Percentiles rank a stretch among this genome's conserved stretches.
phyloP scores from a whole-genome alignment of 1,139 yeast genomes.

The Nakaseomyces uthaithaninus region DNA sequence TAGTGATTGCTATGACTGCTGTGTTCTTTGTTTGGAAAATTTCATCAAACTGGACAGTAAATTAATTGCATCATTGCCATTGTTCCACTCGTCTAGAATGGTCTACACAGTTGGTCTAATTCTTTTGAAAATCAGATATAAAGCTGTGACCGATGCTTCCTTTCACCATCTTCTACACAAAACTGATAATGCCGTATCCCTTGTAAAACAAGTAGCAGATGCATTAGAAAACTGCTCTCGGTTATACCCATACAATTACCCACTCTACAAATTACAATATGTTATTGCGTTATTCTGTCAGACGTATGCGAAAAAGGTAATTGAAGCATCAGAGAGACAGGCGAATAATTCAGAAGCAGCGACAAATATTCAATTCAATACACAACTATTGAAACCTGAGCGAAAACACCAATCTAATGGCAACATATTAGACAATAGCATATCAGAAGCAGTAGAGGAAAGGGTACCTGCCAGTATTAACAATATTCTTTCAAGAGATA shows the following conservation, averaged over 20 bases:
- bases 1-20: slow-evolving; percentile 47
- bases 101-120: slow-evolving; percentile 59
- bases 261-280: slow-evolving; percentile 45
- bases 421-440: background rate
- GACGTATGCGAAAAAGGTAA: slow-evolving; percentile 50
- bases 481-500: background rate
- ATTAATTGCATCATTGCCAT: slow-evolving; percentile 49
- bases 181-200: slow-evolving; percentile 41
- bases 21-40: slow-evolving; percentile 45
- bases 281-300: slow-evolving; percentile 52
- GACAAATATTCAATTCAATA: slow-evolving; percentile 9
- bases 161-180: slow-evolving; percentile 41
- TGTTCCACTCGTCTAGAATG: slow-evolving; percentile 54
- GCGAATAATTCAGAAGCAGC: slow-evolving; percentile 5
- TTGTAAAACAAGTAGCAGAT: slow-evolving; percentile 40
- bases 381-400: slow-evolving; percentile 4
- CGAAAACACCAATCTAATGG: background rate
- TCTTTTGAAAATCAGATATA: slow-evolving; percentile 49
- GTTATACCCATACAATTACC: slow-evolving; percentile 41
- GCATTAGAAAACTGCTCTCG: slow-evolving; percentile 25
- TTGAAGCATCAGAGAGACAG: slow-evolving; percentile 11
- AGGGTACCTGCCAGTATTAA: slow-evolving; percentile 3
- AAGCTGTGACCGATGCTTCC: slow-evolving; percentile 48
- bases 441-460: background rate
- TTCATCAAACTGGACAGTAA: slow-evolving; percentile 40